Evolutionary conservation across 345 rosid species (phyloP).

Genomic region (Microthlaspi erraticum): DNA sequence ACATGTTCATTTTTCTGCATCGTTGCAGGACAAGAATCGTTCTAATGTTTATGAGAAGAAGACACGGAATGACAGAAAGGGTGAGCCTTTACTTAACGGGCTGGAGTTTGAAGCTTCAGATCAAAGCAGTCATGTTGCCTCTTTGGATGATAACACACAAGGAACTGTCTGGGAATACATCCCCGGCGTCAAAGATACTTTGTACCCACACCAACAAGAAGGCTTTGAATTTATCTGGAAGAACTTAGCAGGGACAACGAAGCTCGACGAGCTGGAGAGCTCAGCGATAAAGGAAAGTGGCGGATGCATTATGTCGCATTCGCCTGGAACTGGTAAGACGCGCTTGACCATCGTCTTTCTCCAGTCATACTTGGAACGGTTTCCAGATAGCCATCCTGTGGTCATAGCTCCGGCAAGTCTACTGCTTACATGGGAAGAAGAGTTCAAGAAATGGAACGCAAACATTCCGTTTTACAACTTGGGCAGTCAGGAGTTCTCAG

Average conservation of each 20-base stretch:
- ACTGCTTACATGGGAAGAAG: slow-evolving; percentile 79
- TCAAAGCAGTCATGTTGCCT: slow-evolving; percentile 6
- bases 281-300: slow-evolving; percentile 30
- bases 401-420: slow-evolving; percentile 71
- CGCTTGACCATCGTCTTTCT: slow-evolving; percentile 76
- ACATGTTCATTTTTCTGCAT: slow-evolving; percentile 27
- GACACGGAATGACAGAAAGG: slow-evolving; percentile 31
- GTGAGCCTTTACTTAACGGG: slow-evolving; percentile 28
- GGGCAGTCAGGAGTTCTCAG: slow-evolving; percentile 49
- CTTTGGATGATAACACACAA: slow-evolving; percentile 25
- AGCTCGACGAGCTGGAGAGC: slow-evolving; percentile 55
- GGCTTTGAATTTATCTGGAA: slow-evolving; percentile 88
- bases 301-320: slow-evolving; percentile 87
- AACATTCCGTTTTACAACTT: slow-evolving; percentile 64
- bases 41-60: slow-evolving; percentile 38
- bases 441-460: slow-evolving; percentile 70
- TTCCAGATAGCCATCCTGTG: slow-evolving; percentile 64
- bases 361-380: slow-evolving; percentile 57
- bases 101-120: slow-evolving; percentile 31
- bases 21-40: slow-evolving; percentile 41
- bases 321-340: slow-evolving; percentile 90
- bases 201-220: slow-evolving; percentile 76
- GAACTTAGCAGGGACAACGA: slow-evolving; percentile 69
- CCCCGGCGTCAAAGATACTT: slow-evolving; percentile 52
- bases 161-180: slow-evolving; percentile 79